These are phyloP conservation scores for Asterochloris erici DNA, from an alignment of 139 green algal species.

Conservation along the genomic window DNA sequence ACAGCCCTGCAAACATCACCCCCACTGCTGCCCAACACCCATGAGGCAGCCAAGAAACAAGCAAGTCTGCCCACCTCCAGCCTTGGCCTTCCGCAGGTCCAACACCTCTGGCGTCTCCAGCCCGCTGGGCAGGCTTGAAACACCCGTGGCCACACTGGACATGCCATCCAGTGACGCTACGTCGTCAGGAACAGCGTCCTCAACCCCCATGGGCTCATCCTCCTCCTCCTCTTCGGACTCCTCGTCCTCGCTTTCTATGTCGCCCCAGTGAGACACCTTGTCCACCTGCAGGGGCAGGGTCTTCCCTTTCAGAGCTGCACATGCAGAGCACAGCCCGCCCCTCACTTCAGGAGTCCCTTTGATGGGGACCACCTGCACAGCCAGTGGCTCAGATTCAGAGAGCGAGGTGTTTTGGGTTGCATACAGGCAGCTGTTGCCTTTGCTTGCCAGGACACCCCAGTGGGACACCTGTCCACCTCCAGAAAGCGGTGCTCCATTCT, in stretches of 20 bases:
- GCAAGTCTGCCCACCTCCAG: background rate
- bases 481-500: background rate
- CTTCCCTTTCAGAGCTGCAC: background rate
- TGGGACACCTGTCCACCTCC: constrained; percentile 59
- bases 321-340: too few species aligned
- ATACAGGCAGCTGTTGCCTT: constrained; percentile 30
- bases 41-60: too few species aligned
- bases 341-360: too few species aligned
- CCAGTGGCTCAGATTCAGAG: too few species aligned
- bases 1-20: too few species aligned
- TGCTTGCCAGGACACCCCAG: constrained; percentile 78
- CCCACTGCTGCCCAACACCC: too few species aligned
- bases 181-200: constrained; percentile 30
- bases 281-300: constrained; percentile 49
- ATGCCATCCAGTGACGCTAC: constrained; percentile 41
- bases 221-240: constrained; percentile 55
- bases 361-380: too few species aligned
- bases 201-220: constrained; percentile 50
- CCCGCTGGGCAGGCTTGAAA: constrained; percentile 64
- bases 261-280: constrained; percentile 66
- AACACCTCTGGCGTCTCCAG: constrained; percentile 82
- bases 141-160: constrained; percentile 44
- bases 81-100: constrained; percentile 84
- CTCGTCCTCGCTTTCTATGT: constrained; percentile 69
- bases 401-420: too few species aligned